Evolutionary conservation across 2,329 filamentous ascomycete genomes (phyloP).

Genomic region (Aspergillus clavatus): DNA sequence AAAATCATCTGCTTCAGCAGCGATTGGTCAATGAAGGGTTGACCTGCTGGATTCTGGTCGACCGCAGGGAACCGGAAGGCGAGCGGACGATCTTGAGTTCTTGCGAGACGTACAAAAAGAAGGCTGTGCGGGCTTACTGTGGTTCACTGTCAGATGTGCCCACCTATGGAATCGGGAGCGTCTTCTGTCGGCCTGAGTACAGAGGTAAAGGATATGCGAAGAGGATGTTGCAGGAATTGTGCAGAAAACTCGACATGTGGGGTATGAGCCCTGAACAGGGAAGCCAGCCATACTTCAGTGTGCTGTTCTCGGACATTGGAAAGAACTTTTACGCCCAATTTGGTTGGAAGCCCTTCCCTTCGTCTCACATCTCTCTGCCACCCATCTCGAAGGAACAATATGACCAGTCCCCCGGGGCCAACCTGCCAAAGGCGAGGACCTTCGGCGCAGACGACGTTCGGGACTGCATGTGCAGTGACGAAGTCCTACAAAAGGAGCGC

Average conservation of each 20-base stretch:
- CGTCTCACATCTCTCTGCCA: constrained; percentile 64
- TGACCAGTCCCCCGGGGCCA: constrained; percentile 19
- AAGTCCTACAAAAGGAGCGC: constrained; percentile 64
- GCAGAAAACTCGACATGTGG: constrained; percentile 49
- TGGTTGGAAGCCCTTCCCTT: constrained; percentile 73
- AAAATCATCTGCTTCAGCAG: constrained; percentile 49
- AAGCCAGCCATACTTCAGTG: constrained; percentile 58
- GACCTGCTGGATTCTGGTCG: constrained; percentile 57
- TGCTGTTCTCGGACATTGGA: constrained; percentile 83
- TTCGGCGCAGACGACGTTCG: constrained; percentile 32
- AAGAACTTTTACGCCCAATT: constrained; percentile 71
- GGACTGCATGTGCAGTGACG: constrained; percentile 50
- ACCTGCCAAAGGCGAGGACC: constrained; percentile 27
- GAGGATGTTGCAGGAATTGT: constrained; percentile 67
- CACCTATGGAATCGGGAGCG: constrained; percentile 71
- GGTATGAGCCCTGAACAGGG: constrained; percentile 43
- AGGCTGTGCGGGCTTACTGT: constrained; percentile 42
- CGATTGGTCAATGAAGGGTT: constrained; percentile 52
- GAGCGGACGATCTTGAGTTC: constrained; percentile 49
- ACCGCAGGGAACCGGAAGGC: constrained; percentile 37
- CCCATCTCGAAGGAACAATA: constrained; percentile 30
- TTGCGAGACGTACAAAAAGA: constrained; percentile 52
- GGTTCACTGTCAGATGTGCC: constrained; percentile 49
- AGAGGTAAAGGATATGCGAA: constrained; percentile 71
- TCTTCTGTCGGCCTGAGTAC: constrained; percentile 66